These are phyloP conservation scores for Neostapfia colusana DNA, from an alignment of 176 grass and related monocot species.

Conservation along the genomic window DNA sequence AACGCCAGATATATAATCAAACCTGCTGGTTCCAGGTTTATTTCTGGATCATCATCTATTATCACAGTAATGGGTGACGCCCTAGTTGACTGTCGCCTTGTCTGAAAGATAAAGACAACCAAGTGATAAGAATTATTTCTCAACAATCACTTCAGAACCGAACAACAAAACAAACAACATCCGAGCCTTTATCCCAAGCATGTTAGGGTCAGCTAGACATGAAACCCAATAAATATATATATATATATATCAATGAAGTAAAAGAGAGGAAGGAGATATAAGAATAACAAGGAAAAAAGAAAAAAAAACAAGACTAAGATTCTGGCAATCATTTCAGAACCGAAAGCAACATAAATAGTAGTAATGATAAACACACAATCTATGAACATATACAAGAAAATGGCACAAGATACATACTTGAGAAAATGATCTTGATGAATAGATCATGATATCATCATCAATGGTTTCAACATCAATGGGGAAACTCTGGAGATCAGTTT, in stretches of 20 bases:
- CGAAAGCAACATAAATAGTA: not conserved
- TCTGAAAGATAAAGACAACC: slow-evolving; percentile 40
- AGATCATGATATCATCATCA: slow-evolving; percentile 59
- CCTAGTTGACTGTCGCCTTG: slow-evolving; percentile 42
- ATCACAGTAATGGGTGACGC: slow-evolving; percentile 45
- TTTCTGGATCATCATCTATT: slow-evolving; percentile 88
- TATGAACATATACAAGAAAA: slow-evolving; percentile 27
- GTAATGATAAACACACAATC: not conserved
- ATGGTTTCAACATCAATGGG: slow-evolving; percentile 59
- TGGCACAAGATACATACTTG: slow-evolving; percentile 47
- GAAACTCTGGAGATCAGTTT: slow-evolving; percentile 41
- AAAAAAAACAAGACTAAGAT: too few relatives aligned
- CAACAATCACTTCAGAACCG: slow-evolving; percentile 12
- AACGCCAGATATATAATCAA: slow-evolving; percentile 30
- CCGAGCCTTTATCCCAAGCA: too few relatives aligned
- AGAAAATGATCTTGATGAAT: slow-evolving; percentile 45
- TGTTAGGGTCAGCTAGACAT: too few relatives aligned
- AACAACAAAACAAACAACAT: too few relatives aligned
- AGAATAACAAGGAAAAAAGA: too few relatives aligned
- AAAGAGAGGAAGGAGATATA: too few relatives aligned
- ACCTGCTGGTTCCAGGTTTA: slow-evolving; percentile 60
- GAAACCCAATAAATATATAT: too few relatives aligned
- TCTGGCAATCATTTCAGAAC: slow-evolving; percentile 14
- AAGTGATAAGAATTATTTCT: not conserved
- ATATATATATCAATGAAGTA: too few relatives aligned